Conservation (phyloP, 352 stramenopile species). For the Phytophthora pini region DNA sequence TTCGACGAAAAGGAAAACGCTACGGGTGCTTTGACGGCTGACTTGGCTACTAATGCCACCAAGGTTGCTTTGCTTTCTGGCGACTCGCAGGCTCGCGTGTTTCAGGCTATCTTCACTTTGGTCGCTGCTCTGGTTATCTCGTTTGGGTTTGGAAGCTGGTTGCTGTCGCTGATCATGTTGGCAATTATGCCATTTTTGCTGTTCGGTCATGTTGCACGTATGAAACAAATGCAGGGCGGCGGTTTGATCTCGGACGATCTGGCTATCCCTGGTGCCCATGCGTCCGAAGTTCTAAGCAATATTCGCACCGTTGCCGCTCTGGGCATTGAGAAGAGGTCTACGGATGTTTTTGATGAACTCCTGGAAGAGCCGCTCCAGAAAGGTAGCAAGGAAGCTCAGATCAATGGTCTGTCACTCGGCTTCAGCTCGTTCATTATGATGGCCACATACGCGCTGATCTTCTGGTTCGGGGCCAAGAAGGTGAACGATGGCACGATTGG, state of each 20-base stretch:
- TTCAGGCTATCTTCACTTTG: slow-evolving; percentile 63
- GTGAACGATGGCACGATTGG: slow-evolving; percentile 46
- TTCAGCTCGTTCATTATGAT: slow-evolving; percentile 77
- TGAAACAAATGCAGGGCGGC: slow-evolving; percentile 40
- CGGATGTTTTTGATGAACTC: slow-evolving; percentile 25
- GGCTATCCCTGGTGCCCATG: slow-evolving; percentile 44
- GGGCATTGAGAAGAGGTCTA: slow-evolving; percentile 42
- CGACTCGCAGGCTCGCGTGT: slow-evolving; percentile 50
- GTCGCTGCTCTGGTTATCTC: slow-evolving; percentile 65
- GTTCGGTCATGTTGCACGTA: slow-evolving; percentile 41
- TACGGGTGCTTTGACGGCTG: slow-evolving; percentile 56
- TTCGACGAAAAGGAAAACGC: slow-evolving; percentile 79
- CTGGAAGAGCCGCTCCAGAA: slow-evolving; percentile 38
- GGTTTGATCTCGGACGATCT: slow-evolving; percentile 34
- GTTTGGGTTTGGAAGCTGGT: slow-evolving; percentile 69
- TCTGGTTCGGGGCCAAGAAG: slow-evolving; percentile 68
- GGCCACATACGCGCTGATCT: slow-evolving; percentile 58
- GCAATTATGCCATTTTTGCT: slow-evolving; percentile 68
- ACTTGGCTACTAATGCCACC: slow-evolving; percentile 58
- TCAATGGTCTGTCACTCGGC: slow-evolving; percentile 59
- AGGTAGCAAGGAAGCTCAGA: slow-evolving; percentile 40
- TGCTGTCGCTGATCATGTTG: slow-evolving; percentile 74
- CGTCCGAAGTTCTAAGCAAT: slow-evolving; percentile 54
- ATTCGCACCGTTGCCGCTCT: slow-evolving; percentile 57
- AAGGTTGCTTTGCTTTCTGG: slow-evolving; percentile 55